A percentile compares a stretch with the other conserved stretches of the same genome.
Conservation (phyloP, 345 rosid species). For the Salix exigua region DNA sequence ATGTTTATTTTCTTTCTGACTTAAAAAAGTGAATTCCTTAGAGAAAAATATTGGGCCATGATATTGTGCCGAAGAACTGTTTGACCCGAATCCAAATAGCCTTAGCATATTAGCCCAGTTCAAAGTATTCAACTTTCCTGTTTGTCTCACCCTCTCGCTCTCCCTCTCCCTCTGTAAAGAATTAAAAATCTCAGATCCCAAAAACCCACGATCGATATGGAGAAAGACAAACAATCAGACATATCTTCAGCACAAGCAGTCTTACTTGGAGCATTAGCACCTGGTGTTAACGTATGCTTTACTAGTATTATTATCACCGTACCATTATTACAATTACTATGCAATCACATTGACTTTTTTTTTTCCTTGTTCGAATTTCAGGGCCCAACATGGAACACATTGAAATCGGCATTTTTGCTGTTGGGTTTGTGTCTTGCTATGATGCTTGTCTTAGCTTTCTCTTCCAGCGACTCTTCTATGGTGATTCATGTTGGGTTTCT, state of each 20-base stretch:
- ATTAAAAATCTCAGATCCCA: conserved; percentile 7
- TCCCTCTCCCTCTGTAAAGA: not conserved
- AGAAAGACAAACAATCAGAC: conserved; percentile 16
- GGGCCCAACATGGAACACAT: conserved; percentile 81
- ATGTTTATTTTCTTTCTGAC: no score
- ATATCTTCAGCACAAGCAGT: conserved; percentile 60
- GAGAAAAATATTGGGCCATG: no score
- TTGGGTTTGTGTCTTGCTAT: conserved; percentile 64
- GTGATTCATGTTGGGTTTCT: conserved; percentile 70
- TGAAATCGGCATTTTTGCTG: conserved; percentile 68
- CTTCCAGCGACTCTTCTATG: conserved; percentile 65
- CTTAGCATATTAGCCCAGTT: not conserved
- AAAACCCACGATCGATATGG: conserved; percentile 17
- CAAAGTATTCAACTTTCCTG: not conserved
- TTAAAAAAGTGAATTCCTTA: no score
- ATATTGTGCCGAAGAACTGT: no score
- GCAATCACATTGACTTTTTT: no score
- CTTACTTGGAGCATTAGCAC: conserved; percentile 75
- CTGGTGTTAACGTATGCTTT: conserved; percentile 78
- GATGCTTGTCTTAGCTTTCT: conserved; percentile 79
- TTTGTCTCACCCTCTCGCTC: not conserved
- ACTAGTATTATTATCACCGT: not conserved
- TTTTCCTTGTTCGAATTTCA: conserved; percentile 29
- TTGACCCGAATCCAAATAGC: not conserved
- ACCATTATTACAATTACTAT: no score